Evolutionary conservation across 2,329 filamentous ascomycete species (phyloP).

Genomic region (Penicillium sp.): DNA sequence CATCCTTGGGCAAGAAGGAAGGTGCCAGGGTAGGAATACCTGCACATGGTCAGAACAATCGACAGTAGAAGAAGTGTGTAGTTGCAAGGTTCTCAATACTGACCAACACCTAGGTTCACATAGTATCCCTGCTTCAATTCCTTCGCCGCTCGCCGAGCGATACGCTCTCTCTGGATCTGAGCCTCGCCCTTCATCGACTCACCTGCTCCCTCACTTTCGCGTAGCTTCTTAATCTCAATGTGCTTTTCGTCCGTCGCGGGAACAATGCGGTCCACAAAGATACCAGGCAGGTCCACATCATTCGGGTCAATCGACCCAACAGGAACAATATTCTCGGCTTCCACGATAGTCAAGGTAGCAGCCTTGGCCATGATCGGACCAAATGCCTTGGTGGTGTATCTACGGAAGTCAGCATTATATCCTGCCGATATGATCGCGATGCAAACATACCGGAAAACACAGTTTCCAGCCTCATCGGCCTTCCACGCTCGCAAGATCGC

Average conservation of each 20-base stretch:
- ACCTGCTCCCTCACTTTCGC: slow-evolving; percentile 40
- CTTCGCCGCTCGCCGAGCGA: slow-evolving; percentile 72
- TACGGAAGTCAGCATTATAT: slow-evolving; percentile 8
- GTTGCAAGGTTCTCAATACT: slow-evolving; percentile 1
- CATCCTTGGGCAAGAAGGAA: slow-evolving; percentile 65
- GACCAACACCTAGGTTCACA: slow-evolving; percentile 37
- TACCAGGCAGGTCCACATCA: slow-evolving; percentile 74
- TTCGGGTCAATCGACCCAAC: slow-evolving; percentile 70
- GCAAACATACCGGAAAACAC: slow-evolving; percentile 63
- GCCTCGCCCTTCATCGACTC: slow-evolving; percentile 34
- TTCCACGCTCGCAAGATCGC: slow-evolving; percentile 76
- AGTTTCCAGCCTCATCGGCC: slow-evolving; percentile 74
- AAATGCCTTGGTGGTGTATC: slow-evolving; percentile 71
- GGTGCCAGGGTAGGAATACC: slow-evolving; percentile 86
- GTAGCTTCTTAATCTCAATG: slow-evolving; percentile 67
- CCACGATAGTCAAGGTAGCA: slow-evolving; percentile 73
- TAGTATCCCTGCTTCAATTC: slow-evolving; percentile 65
- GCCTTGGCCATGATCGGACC: slow-evolving; percentile 78
- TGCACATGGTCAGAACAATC: slow-evolving; percentile 6
- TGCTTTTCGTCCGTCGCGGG: slow-evolving; percentile 68
- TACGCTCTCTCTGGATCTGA: slow-evolving; percentile 52
- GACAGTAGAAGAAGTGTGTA: background rate
- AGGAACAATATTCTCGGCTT: slow-evolving; percentile 80
- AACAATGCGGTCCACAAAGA: slow-evolving; percentile 79
- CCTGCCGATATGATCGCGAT: background rate